These are phyloP conservation scores for Venturiaceae sp. DNA, from an alignment of 2,329 filamentous ascomycete species.

Conservation along the genomic window DNA sequence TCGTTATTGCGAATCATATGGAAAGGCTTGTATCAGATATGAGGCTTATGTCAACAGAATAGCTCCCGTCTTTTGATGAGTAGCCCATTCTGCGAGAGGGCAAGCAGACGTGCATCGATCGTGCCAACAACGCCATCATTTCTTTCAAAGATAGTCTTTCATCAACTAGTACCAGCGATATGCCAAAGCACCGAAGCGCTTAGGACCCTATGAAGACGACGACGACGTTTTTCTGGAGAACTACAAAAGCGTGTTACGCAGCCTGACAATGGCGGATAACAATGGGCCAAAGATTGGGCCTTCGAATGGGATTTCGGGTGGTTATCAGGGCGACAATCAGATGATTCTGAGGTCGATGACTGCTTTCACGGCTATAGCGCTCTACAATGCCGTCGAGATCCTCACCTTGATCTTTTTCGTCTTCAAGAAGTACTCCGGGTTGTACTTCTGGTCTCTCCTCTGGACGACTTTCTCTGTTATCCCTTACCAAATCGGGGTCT, in stretches of 20 bases:
- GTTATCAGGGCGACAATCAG: not conserved
- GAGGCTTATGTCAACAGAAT: not conserved
- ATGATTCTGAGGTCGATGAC: constrained; percentile 1
- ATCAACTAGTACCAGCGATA: not conserved
- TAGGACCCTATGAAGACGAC: not conserved
- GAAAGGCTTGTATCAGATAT: not conserved
- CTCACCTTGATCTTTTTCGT: constrained; percentile 35
- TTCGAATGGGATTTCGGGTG: constrained; percentile 1
- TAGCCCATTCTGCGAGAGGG: too few species aligned
- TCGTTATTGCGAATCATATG: too few species aligned
- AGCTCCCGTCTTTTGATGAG: too few species aligned
- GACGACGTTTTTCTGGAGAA: not conserved
- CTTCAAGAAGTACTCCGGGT: constrained; percentile 35
- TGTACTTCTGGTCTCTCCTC: constrained; percentile 42
- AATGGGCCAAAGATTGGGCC: not conserved
- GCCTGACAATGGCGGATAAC: not conserved
- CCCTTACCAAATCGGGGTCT: constrained; percentile 37
- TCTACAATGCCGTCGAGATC: constrained; percentile 35
- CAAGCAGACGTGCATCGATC: too few species aligned
- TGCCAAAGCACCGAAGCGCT: not conserved
- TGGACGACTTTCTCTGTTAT: constrained; percentile 33
- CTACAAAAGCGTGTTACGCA: not conserved
- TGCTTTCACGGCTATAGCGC: constrained; percentile 13
- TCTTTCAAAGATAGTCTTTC: too few species aligned
- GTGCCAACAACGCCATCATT: too few species aligned